Conservation (phyloP, 805 yeast genomes). For the Wickerhamiella shivajii region DNA sequence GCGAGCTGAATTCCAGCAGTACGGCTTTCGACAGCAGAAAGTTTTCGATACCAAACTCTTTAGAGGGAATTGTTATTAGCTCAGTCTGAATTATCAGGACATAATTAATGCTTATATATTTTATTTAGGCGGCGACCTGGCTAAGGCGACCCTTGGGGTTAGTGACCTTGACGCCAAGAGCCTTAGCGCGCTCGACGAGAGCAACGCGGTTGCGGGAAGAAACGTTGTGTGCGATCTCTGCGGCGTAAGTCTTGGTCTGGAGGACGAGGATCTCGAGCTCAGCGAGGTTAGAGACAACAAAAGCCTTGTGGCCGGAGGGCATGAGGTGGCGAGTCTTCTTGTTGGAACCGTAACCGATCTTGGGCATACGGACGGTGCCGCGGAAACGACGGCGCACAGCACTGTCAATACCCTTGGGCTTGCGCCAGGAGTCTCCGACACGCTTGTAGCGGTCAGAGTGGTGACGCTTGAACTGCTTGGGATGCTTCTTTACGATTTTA, state of each 20-base stretch:
- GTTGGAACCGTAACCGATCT: conserved; percentile 99
- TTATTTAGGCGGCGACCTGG: conserved; percentile 88
- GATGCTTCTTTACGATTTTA: conserved; percentile 99
- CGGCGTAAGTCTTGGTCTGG: conserved; percentile 98
- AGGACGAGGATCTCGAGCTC: conserved; percentile 91
- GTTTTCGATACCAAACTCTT: too few species aligned
- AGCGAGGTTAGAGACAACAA: conserved; percentile 79
- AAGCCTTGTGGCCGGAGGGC: conserved; percentile 97
- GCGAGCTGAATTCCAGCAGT: too few species aligned
- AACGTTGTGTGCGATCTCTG: conserved; percentile 98
- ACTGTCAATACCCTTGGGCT: conserved; percentile 99
- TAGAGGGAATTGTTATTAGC: too few species aligned
- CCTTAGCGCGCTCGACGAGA: conserved; percentile 92
- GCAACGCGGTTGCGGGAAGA: conserved; percentile 97
- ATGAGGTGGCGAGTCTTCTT: conserved; percentile 90
- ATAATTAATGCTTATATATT: too few species aligned
- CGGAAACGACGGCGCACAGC: conserved; percentile 98
- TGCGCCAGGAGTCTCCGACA: conserved; percentile 98
- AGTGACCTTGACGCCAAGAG: conserved; percentile 97
- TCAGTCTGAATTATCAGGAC: too few species aligned
- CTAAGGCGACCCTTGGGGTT: conserved; percentile 98
- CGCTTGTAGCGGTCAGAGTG: conserved; percentile 99
- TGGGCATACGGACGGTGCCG: conserved; percentile 98
- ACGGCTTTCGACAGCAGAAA: too few species aligned
- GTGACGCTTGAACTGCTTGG: conserved; percentile 98